These are phyloP conservation scores for Magnusiomyces paraingens DNA, from an alignment of 1,139 yeast genomes.

Conservation along the genomic window DNA sequence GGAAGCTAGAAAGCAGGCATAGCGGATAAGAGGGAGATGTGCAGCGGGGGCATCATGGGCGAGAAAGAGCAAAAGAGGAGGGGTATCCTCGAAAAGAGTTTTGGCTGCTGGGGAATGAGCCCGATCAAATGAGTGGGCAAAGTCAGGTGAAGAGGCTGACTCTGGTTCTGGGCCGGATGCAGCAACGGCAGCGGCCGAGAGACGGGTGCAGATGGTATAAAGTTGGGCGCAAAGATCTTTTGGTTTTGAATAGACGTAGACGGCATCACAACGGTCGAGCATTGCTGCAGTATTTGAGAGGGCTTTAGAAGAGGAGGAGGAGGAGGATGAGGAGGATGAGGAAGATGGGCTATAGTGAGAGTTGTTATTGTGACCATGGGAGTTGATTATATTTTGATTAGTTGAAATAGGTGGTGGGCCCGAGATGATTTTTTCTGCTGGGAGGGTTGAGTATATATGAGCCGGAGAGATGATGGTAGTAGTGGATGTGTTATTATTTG, in stretches of 20 bases:
- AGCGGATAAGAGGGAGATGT: slow-evolving; percentile 13
- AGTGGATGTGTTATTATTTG: too few species aligned
- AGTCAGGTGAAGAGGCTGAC: background rate
- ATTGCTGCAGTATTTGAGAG: slow-evolving; percentile 1
- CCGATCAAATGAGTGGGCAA: too few species aligned
- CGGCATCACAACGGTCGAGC: slow-evolving; percentile 4
- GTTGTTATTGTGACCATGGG: too few species aligned
- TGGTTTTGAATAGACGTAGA: slow-evolving; percentile 10
- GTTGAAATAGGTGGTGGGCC: too few species aligned
- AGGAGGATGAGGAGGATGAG: too few species aligned
- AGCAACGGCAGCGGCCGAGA: background rate
- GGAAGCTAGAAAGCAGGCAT: slow-evolving; percentile 10
- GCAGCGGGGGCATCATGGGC: slow-evolving; percentile 8
- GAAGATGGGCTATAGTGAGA: too few species aligned
- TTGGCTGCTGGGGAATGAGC: background rate
- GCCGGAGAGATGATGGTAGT: background rate
- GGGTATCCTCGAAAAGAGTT: background rate
- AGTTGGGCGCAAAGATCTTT: slow-evolving; percentile 8
- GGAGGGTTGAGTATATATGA: background rate
- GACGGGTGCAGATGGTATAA: slow-evolving; percentile 1
- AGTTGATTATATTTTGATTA: too few species aligned
- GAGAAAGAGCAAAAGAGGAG: slow-evolving; percentile 2
- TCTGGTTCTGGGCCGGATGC: background rate
- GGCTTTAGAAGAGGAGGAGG: too few species aligned
- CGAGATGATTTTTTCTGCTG: too few species aligned